Base-by-base conservation (phyloP, 352 stramenopile genomes). In the Phytophthora brassicae region DNA sequence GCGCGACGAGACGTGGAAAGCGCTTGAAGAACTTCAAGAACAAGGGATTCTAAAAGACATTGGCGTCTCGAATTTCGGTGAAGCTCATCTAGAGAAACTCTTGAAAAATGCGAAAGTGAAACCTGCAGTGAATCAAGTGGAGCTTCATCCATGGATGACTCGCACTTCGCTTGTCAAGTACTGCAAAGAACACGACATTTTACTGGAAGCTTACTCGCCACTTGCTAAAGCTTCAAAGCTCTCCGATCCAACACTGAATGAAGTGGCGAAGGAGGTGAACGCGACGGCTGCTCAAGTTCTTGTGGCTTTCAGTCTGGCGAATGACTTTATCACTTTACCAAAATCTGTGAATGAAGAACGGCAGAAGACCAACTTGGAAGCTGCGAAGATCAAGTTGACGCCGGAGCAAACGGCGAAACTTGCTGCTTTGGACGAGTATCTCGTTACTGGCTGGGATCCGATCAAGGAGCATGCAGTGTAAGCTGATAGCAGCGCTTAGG, bases 41-140 rank as follows among this genome's bases (percentile, higher is more conserved):
- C 48, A 75, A 24, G 90, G 89, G 0, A 64, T 93, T 12, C 55
- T 92, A 31, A 75, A 75, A 36, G 81, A 94, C 47, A 93, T 95
- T 51, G 92, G 92, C 29, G 86, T 98, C 19, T 96, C 79, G 26
- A 98, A 98, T 68, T 97, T 96, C 72, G 67, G 79, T 4, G 62
- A 88, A 23, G 69, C 68, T 3, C 89, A 96, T 56, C 73, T 97
- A 28, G 56, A 85, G 51, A 88, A 88, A 52, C 58, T 97, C 0
- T 71, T 88, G 29, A 62, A 81, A 48, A 77, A 78, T 6, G 75
- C 66, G 29, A 62, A 45, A 0, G 74, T 77, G 22, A 86, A 80
- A 39, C 83, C 84, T 0, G 74, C 76, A 4, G 84, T 92, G 55
- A 94, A 95, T 67, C 85, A 96, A 54, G 76, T 96, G 17, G 77